Base-by-base conservation (phyloP, 202 grass and related monocot species). In the Brachypodium distachyon region DNA sequence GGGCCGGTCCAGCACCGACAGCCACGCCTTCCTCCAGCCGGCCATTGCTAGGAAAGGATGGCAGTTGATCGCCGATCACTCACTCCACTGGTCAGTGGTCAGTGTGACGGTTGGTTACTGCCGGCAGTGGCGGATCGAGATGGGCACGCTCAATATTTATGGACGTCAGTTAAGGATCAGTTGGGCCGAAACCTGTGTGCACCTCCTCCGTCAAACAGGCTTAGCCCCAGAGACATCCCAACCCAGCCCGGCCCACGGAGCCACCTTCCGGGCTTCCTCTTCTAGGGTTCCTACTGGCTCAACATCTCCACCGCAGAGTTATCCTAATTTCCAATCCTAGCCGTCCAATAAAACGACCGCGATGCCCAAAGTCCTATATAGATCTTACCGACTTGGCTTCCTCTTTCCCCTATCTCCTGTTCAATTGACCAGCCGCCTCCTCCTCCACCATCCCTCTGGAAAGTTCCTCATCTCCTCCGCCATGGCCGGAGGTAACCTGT, bases 401-500 rank as follows among this genome's bases (percentile, higher is more conserved):
- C n/a, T n/a, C n/a, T n/a, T n/a, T n/a, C n/a, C n/a, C n/a, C n/a
- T n/a, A n/a, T n/a, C n/a, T n/a, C n/a, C n/a, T n/a, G n/a, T 52
- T 22, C 53, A 56, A 28, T 14, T 27, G 23, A 56, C 25, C 53
- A 57, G 54, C 25, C 54, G 25, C 54, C 54, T 29, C 26, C 54
- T 29, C 63, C 16, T 49, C 40, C 6, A 2, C 57, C 3, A 6
- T 29, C 18, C 25, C 21, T 85, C 77, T 13, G 41, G 68, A 83
- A 88, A 61, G 46, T 80, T 80, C 73, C 9, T 21, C 43, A 14
- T 4, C 27, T 0, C 47, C 3, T 37, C 3, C 56, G 63, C 65
- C 81, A 97, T 97, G 93, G 93, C 93, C 44, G 91, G 87, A 19
- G 91, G 91, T 12, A 88, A 88, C 71, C 33, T 90, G 7, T 80